Evolutionary conservation across 2,329 filamentous ascomycete genomes (phyloP).

Genomic region (Cladosporium sp.): DNA sequence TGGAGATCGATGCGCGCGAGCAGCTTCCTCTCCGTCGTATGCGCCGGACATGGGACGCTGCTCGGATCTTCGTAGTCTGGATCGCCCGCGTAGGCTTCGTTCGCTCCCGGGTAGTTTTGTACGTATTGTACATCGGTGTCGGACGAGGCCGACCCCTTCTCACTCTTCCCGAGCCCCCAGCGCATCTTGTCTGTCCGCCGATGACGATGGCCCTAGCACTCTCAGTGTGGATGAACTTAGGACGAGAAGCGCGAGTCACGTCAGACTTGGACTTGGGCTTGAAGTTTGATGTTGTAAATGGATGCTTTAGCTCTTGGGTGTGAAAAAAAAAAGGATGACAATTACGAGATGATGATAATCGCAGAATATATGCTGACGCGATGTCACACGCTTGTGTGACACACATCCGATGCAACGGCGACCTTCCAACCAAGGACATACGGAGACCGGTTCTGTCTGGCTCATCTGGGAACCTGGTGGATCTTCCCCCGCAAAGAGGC

Average conservation of each 20-base stretch:
- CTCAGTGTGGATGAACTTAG: neutral
- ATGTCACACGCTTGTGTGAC: constrained; percentile 13
- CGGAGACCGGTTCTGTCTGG: neutral
- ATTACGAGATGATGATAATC: neutral
- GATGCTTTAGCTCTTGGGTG: neutral
- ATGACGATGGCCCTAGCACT: neutral
- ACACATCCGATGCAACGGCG: constrained; percentile 18
- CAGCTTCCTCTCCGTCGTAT: constrained; percentile 51
- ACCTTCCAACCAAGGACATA: constrained; percentile 3
- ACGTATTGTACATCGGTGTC: constrained; percentile 15
- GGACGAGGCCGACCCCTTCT: constrained; percentile 13
- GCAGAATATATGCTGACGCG: constrained; percentile 5
- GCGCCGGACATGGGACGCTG: constrained; percentile 47
- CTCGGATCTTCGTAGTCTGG: constrained; percentile 31
- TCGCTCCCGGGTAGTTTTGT: constrained; percentile 24
- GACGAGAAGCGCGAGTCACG: constrained; percentile 3
- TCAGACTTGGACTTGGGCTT: neutral
- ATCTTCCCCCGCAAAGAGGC: constrained; percentile 12
- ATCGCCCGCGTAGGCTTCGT: constrained; percentile 16
- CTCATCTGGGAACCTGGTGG: constrained; percentile 9
- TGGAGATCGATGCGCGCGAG: constrained; percentile 48
- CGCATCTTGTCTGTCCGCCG: neutral
- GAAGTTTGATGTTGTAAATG: neutral
- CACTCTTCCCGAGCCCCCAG: constrained; percentile 14
- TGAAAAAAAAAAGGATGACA: neutral